A percentile compares a stretch with the other conserved stretches of the same genome.
Conservation (phyloP, 371 early-diverging fungal species). For the Catenaria anguillulae region DNA sequence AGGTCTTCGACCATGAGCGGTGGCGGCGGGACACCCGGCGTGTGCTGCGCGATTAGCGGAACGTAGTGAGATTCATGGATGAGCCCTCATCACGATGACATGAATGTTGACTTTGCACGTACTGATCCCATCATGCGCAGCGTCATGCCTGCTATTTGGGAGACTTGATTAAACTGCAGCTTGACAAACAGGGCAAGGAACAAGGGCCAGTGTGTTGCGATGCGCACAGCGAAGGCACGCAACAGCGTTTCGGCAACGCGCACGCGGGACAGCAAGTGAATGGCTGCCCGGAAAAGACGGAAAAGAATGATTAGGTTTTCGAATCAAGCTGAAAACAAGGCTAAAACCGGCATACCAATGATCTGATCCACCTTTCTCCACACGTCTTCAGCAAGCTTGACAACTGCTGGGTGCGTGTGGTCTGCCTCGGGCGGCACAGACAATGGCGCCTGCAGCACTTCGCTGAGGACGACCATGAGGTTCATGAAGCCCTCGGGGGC, state of each 20-base stretch:
- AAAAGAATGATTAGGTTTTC: too few species aligned
- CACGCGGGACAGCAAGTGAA: background rate
- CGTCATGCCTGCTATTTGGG: too few species aligned
- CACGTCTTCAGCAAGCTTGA: background rate
- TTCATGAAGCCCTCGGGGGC: constrained; percentile 6
- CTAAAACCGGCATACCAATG: too few species aligned
- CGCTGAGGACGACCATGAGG: constrained; percentile 1
- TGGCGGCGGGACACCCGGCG: too few species aligned
- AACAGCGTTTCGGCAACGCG: background rate
- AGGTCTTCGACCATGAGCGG: background rate
- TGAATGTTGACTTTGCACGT: too few species aligned
- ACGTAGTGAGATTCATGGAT: too few species aligned
- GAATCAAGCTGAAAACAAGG: too few species aligned
- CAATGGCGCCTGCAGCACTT: background rate
- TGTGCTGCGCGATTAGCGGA: too few species aligned
- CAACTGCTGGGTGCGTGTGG: background rate
- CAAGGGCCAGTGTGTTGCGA: background rate
- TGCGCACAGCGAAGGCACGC: background rate
- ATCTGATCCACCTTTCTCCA: background rate
- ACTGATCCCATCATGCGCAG: too few species aligned
- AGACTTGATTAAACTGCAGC: background rate
- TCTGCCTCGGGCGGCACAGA: background rate
- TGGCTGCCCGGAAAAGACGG: too few species aligned
- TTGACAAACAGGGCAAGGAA: background rate
- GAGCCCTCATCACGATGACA: too few species aligned